A percentile compares a stretch with the other conserved stretches of the same genome.
These are phyloP conservation scores for Cylindrotheca fusiformis DNA, from an alignment of 108 stramenopile genomes.

Conservation along the genomic window DNA sequence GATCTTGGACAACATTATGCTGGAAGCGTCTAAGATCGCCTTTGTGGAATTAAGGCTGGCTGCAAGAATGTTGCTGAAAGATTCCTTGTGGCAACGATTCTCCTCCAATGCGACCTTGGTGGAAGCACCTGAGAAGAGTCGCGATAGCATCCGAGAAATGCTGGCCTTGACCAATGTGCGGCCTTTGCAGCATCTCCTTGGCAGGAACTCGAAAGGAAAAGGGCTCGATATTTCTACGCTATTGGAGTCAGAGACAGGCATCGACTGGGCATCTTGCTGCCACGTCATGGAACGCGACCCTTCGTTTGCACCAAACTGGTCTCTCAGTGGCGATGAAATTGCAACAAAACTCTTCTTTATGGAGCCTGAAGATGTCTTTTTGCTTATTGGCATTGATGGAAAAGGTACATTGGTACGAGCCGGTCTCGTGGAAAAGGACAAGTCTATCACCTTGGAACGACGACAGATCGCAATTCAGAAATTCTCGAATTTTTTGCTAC, in stretches of 20 bases:
- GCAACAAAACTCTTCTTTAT: constrained; percentile 22
- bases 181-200: constrained; percentile 3
- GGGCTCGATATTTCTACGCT: constrained; percentile 11
- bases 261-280: constrained; percentile 31
- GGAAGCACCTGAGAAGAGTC: background rate
- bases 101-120: constrained; percentile 4
- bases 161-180: constrained; percentile 10
- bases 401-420: constrained; percentile 5
- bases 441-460: constrained; percentile 1
- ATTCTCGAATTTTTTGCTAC: constrained; percentile 22
- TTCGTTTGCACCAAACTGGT: constrained; percentile 31
- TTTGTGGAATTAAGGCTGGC: constrained; percentile 24
- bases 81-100: constrained; percentile 32
- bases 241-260: constrained; percentile 18
- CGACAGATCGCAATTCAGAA: constrained; percentile 24
- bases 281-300: constrained; percentile 28
- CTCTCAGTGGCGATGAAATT: constrained; percentile 4
- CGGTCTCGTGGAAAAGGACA: constrained; percentile 24
- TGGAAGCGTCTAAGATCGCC: constrained; percentile 27
- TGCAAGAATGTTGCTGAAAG: constrained; percentile 22
- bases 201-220: constrained; percentile 4
- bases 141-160: constrained; percentile 12
- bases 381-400: constrained; percentile 19
- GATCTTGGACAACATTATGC: constrained; percentile 39
- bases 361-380: constrained; percentile 13